Base-by-base conservation (phyloP, 345 rosid genomes). In the Pistacia atlantica region DNA sequence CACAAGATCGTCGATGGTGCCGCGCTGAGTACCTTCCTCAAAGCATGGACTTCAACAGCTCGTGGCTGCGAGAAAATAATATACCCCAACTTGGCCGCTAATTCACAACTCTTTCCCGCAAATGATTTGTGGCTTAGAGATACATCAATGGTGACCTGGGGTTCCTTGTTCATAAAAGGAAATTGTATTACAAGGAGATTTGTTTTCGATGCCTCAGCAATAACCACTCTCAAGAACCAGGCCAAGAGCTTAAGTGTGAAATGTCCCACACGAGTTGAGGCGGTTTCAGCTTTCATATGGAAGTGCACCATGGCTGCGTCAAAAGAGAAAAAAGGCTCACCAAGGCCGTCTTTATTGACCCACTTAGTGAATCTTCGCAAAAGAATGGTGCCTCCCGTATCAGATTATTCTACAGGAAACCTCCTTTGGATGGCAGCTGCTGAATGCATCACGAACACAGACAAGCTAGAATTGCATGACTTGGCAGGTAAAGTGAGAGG, bases 1-100 rank as follows among this genome's bases (percentile, higher is more conserved):
- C 91, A 88, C 75, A 79, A 73, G 64, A 68, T 84, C 73, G 73
- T 79, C 2, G 90, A 86, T 33, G 89, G 86, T 1, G 80, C 71
- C 0, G 76, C 82, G 1, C 22, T 77, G 0, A 25, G 79, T 20
- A 77, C 79, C 28, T 84, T 88, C 83, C 58, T 83, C 62, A 72
- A 72, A 55, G 80, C 78, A 0, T 84, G 91, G 91, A 58, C 79
- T 1, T 33, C 79, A 8, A 62, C 71, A 0, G 75, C 81, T 11
- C 66, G 48, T 1, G 78, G 77, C 51, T 38, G 73, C 25, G 1
- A 61, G 20, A 72, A 65, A 46, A 45, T 52, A 4, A 55, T 65
- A 25, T 2, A 51, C n/a, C 85, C 84, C 45, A 69, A 78, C 48
- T 85, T 85, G 54, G 9, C 56, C 1, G 84, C 87, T 0, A 9